Conservation (phyloP, 768 basidiomycete species). For the Suillus cothurnatus region DNA sequence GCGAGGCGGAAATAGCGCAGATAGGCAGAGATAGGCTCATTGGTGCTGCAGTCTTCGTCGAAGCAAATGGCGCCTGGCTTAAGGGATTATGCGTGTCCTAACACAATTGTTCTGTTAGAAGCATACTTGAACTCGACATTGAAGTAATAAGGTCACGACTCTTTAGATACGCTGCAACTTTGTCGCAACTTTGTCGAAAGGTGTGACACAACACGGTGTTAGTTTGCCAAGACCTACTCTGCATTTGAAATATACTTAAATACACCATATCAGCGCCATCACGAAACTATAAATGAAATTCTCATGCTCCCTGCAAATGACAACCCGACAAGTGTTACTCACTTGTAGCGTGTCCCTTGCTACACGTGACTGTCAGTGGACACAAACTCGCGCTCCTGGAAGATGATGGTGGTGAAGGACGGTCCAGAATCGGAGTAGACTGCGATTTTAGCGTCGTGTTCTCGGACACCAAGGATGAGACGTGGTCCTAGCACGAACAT, state of each 20-base stretch:
- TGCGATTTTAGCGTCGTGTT: neutral
- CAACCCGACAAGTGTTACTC: neutral
- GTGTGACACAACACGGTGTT: neutral
- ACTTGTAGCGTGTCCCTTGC: neutral
- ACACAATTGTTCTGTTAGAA: neutral
- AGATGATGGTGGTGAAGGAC: neutral
- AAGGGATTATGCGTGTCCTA: neutral
- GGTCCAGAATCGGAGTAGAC: neutral
- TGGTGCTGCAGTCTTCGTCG: neutral
- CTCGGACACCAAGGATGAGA: neutral
- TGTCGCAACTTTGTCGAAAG: neutral
- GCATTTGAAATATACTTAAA: neutral
- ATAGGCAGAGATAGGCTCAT: neutral
- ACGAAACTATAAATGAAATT: neutral
- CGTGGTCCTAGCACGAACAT: constrained; percentile 1
- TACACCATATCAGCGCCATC: neutral
- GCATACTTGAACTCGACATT: neutral
- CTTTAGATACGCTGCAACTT: neutral
- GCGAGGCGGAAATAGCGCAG: neutral
- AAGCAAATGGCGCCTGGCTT: neutral
- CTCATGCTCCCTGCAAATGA: neutral
- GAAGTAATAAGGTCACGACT: neutral
- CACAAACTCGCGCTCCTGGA: constrained; percentile 1
- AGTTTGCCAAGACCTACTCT: neutral
- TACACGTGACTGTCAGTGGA: neutral